These are phyloP conservation scores for Colletotrichum somersetense DNA, from an alignment of 2,329 filamentous ascomycete species.

Conservation along the genomic window DNA sequence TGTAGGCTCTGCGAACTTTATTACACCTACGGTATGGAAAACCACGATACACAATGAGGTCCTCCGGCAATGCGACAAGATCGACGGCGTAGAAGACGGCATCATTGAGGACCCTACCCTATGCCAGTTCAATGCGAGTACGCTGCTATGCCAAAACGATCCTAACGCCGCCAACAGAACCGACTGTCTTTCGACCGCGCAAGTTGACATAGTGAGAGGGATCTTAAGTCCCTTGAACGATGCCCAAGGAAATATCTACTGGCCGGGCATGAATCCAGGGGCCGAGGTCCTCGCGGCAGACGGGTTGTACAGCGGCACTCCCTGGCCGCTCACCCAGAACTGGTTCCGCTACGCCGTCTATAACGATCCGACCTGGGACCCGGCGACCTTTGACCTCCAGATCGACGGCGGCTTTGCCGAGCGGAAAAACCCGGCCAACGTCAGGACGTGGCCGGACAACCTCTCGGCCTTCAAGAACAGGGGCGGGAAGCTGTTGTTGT, in stretches of 20 bases:
- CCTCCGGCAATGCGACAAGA: slow-evolving; percentile 60
- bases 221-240: slow-evolving; percentile 47
- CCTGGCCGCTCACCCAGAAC: slow-evolving; percentile 46
- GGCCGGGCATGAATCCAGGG: slow-evolving; percentile 62
- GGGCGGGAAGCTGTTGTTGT: slow-evolving; percentile 61
- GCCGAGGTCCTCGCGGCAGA: slow-evolving; percentile 59
- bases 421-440: slow-evolving; percentile 52
- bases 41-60: slow-evolving; percentile 52
- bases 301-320: slow-evolving; percentile 53
- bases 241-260: slow-evolving; percentile 53
- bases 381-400: slow-evolving; percentile 50
- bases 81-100: slow-evolving; percentile 61
- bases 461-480: slow-evolving; percentile 54
- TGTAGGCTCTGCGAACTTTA: slow-evolving; percentile 48
- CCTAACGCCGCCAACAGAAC: slow-evolving; percentile 42
- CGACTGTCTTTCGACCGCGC: slow-evolving; percentile 53
- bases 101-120: slow-evolving; percentile 59
- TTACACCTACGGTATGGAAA: slow-evolving; percentile 39
- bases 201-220: slow-evolving; percentile 53
- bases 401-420: slow-evolving; percentile 50
- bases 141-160: background rate
- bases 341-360: slow-evolving; percentile 58
- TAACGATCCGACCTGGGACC: slow-evolving; percentile 54
- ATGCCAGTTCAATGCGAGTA: slow-evolving; percentile 51
- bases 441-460: slow-evolving; percentile 55